Base-by-base conservation (phyloP, 2,329 filamentous ascomycete genomes). In the Myotisia sp. region DNA sequence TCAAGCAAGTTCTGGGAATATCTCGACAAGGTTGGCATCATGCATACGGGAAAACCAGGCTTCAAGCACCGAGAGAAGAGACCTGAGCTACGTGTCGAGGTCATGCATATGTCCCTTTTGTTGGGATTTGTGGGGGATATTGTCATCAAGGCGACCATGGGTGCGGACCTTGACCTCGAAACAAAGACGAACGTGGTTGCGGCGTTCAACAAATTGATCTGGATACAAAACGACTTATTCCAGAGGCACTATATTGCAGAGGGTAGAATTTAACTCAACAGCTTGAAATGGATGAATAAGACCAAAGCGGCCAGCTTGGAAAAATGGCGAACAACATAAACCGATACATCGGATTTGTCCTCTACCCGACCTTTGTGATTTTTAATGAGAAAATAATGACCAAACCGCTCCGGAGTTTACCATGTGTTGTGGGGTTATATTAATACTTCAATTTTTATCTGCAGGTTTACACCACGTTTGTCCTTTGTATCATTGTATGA, bases 191-290 rank as follows among this genome's bases (percentile, higher is more conserved):
- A 43, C 29, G 42, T 48, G 8, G 29, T 51, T 17, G 39, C 39
- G 7, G 49, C 49, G 6, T 45, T 48, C 26, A 50, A 50, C 39
- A 52, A 51, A 41, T 35, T 49, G 26, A 33, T 51, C 22, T 52
- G 49, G 49, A 47, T 52, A 24, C 49, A 52, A 41, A 52, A 52
- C 39, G 49, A 52, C 35, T 37, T 51, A 16, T 51, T 51, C 37
- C 42, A 46, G 29, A 45, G 46, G 31, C 47, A 51, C 29, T 51
- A 51, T 36, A 34, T 42, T 26, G 22, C 30, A 8, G 34, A 42
- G 18, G 27, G n/a, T n/a, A n/a, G n/a, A n/a, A n/a, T n/a, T n/a
- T n/a, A n/a, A n/a, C n/a, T n/a, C n/a, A n/a, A n/a, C n/a, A n/a
- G n/a, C n/a, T n/a, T n/a, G n/a, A n/a, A n/a, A n/a, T n/a, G n/a